phyloP scores from a whole-genome alignment of 441 rosid genomes.

The Euphorbia schlechtendalii region DNA sequence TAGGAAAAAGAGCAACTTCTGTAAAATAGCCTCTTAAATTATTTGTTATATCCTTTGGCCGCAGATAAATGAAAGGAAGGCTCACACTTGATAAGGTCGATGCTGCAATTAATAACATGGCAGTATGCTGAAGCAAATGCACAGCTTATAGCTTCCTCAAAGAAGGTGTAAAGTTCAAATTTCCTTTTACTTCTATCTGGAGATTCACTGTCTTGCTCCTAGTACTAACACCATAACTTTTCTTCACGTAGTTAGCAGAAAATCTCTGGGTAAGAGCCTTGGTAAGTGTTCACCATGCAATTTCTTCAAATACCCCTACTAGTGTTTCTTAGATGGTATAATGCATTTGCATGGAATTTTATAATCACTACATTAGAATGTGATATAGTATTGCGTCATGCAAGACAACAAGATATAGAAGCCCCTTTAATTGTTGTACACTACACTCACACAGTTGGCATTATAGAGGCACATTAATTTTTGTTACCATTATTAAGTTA shows the following conservation, averaged over 20 bases:
- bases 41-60: slow-evolving; percentile 7
- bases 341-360: not conserved
- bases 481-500: no score
- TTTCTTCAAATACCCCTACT: no score
- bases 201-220: slow-evolving; percentile 6
- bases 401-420: not conserved
- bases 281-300: slow-evolving; percentile 36
- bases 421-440: not conserved
- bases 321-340: no score
- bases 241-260: slow-evolving; percentile 54
- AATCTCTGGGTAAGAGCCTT: slow-evolving; percentile 81
- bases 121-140: slow-evolving; percentile 75
- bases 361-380: not conserved
- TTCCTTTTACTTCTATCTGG: slow-evolving; percentile 1
- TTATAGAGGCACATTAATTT: not conserved
- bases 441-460: slow-evolving; percentile 1
- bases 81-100: slow-evolving; percentile 85
- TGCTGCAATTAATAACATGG: slow-evolving; percentile 83
- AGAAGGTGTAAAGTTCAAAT: slow-evolving; percentile 38
- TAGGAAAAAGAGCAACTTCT: no score
- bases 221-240: slow-evolving; percentile 21
- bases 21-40: no score
- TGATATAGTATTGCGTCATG: not conserved
- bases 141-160: slow-evolving; percentile 70
- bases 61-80: slow-evolving; percentile 93